Base-by-base conservation (phyloP, 2,329 filamentous ascomycete species). In the Pestalotiopsis sp. region DNA sequence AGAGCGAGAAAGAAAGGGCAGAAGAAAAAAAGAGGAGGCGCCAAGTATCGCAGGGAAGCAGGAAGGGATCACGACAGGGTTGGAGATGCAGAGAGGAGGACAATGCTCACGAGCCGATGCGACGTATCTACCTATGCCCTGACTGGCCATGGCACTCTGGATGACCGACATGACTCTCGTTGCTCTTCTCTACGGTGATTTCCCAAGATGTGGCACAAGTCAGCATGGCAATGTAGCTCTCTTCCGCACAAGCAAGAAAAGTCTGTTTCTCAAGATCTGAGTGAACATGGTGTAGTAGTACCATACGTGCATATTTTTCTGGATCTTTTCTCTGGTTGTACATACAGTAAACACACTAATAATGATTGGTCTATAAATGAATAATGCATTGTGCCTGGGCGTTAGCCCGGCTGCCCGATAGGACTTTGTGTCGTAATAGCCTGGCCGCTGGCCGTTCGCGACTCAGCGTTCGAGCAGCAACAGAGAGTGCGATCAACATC, bases 21-120 rank as follows among this genome's bases (percentile, higher is more conserved):
- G 12, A 14, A 52, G 14, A 31, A 41, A 49, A 67, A 41, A 59
- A 60, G 65, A 60, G 52, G 36, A 52, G 23, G 65, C 23, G 52
- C 23, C 14, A 52, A 36, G 65, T 39, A 49, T 45, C 41, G 61
- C 61, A 67, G 52, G 27, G 56, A 56, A 59, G 65, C 65, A 60
- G 39, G 56, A 67, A 60, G 65, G 52, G 65, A 67, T 67, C 52
- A 31, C 31, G 65, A 27, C 65, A 67, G 31, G 65, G 52, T 60
- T 59, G 12, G 38, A 31, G 56, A 49, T 58, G 31, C 45, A 45
- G 20, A 14, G 64, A 66, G 27, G 64, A 58, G 65, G 65, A 67
- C 65, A 67, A 59, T 59, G 65, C 65, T 67, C 65, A 67, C 17
- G 59, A 31, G 38, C 64, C 64, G 41, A 57, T 23, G 64, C 64